Conservation (phyloP, 108 stramenopile species). For the Nitzschia sp. region DNA sequence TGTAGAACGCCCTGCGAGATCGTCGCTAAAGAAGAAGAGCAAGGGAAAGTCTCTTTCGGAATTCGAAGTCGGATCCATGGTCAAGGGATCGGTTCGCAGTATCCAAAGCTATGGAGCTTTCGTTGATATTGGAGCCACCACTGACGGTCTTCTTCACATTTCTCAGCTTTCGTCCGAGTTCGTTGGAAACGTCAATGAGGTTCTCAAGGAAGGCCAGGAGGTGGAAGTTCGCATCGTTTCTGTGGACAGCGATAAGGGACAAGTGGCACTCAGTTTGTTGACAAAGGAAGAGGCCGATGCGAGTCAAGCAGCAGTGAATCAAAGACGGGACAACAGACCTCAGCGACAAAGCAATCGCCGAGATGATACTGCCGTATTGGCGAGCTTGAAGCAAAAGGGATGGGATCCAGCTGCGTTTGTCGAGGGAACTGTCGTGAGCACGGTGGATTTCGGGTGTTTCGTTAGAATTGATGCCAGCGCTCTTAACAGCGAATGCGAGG, state of each 20-base stretch:
- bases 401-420: slow-evolving; percentile 78
- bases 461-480: slow-evolving; percentile 82
- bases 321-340: slow-evolving; percentile 48
- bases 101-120: slow-evolving; percentile 91
- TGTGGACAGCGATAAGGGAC: slow-evolving; percentile 87
- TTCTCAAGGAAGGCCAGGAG: slow-evolving; percentile 85
- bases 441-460: slow-evolving; percentile 92
- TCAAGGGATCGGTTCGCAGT: slow-evolving; percentile 84
- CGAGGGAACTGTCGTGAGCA: slow-evolving; percentile 86
- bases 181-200: slow-evolving; percentile 79
- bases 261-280: slow-evolving; percentile 82
- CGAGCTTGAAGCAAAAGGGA: slow-evolving; percentile 70
- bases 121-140: slow-evolving; percentile 90
- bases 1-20: slow-evolving; percentile 77
- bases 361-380: slow-evolving; percentile 60
- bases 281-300: slow-evolving; percentile 74
- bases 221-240: slow-evolving; percentile 85
- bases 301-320: slow-evolving; percentile 35
- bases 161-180: slow-evolving; percentile 88
- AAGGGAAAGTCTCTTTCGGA: slow-evolving; percentile 70
- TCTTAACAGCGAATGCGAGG: slow-evolving; percentile 64
- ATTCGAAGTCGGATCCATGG: slow-evolving; percentile 80
- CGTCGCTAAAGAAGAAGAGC: slow-evolving; percentile 70
- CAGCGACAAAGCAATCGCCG: slow-evolving; percentile 55
- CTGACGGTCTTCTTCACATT: slow-evolving; percentile 94